Evolutionary conservation across 2,329 filamentous ascomycete species (phyloP).

Genomic region (Stachybotrys echinatus): DNA sequence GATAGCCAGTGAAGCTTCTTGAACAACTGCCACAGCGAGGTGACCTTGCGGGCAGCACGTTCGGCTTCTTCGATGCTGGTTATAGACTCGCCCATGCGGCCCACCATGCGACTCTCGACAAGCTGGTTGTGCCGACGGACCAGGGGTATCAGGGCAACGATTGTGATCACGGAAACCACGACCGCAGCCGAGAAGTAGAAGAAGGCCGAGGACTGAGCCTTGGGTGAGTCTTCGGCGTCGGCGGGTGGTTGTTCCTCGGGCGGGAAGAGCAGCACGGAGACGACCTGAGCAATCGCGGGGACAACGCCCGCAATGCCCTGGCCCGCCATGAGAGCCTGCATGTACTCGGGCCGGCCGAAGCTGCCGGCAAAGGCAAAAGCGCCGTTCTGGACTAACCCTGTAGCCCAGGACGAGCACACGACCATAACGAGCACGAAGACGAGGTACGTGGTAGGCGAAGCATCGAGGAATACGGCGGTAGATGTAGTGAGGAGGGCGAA

Average conservation of each 20-base stretch:
- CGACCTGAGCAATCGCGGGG: slow-evolving; percentile 80
- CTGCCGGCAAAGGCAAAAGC: slow-evolving; percentile 86
- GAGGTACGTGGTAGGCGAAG: slow-evolving; percentile 65
- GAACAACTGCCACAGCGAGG: slow-evolving; percentile 60
- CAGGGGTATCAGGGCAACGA: slow-evolving; percentile 72
- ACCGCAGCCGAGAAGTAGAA: slow-evolving; percentile 90
- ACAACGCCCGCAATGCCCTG: slow-evolving; percentile 90
- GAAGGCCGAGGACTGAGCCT: slow-evolving; percentile 60
- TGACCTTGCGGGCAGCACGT: slow-evolving; percentile 42
- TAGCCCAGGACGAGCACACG: slow-evolving; percentile 69
- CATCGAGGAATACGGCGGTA: slow-evolving; percentile 61
- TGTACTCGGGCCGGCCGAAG: slow-evolving; percentile 83
- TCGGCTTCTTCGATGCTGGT: slow-evolving; percentile 48
- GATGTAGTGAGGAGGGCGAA: slow-evolving; percentile 78
- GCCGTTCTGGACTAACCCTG: slow-evolving; percentile 87
- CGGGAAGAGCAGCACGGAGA: slow-evolving; percentile 64
- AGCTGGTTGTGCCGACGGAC: slow-evolving; percentile 54
- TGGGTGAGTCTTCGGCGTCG: slow-evolving; percentile 13
- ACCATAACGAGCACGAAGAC: slow-evolving; percentile 79
- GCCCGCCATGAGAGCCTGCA: slow-evolving; percentile 92
- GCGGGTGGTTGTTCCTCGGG: slow-evolving; percentile 21
- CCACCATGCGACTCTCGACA: slow-evolving; percentile 41
- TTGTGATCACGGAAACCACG: slow-evolving; percentile 61
- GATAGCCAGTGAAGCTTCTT: slow-evolving; percentile 75
- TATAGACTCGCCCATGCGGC: slow-evolving; percentile 44